These are phyloP conservation scores for Cystofilobasidium ferigula DNA, from an alignment of 768 basidiomycete genomes.

Conservation along the genomic window DNA sequence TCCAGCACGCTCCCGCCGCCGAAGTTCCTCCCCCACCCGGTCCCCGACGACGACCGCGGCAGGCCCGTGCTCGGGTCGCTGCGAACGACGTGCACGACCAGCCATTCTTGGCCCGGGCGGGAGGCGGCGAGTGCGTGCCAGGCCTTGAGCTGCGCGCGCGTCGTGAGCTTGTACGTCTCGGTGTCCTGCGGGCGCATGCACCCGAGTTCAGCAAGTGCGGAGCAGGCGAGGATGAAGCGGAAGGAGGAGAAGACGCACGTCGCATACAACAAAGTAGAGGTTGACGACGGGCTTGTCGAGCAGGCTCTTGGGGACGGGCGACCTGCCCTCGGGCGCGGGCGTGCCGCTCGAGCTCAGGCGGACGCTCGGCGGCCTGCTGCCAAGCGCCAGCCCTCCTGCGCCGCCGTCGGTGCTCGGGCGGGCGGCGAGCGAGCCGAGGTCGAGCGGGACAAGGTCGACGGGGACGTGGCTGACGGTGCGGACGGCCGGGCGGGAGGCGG, in stretches of 20 bases:
- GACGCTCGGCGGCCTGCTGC: constrained; percentile 2
- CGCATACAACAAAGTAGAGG: constrained; percentile 74
- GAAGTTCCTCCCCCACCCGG: constrained; percentile 48
- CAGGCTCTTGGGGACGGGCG: constrained; percentile 60
- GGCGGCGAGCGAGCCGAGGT: constrained; percentile 49
- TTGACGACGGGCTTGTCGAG: constrained; percentile 80
- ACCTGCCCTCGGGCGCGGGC: no score
- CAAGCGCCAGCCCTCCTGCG: neutral
- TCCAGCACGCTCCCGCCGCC: constrained; percentile 72
- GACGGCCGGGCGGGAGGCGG: constrained; percentile 55
- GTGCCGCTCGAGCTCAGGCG: constrained; percentile 41
- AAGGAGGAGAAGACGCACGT: constrained; percentile 47
- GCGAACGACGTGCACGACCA: constrained; percentile 27
- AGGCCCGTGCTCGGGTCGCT: constrained; percentile 12
- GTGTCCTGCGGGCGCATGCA: constrained; percentile 47
- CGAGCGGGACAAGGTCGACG: constrained; percentile 59
- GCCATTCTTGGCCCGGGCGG: constrained; percentile 84
- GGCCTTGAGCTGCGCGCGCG: constrained; percentile 80
- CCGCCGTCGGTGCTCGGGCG: constrained; percentile 1
- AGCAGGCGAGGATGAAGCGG: neutral
- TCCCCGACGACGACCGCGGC: neutral
- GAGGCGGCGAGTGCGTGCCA: constrained; percentile 60
- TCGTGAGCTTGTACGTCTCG: constrained; percentile 64
- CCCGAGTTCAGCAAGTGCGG: constrained; percentile 24
- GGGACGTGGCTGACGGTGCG: constrained; percentile 84